Base-by-base conservation (phyloP, 2,329 filamentous ascomycete species). In the Plenodomus biglobosus region DNA sequence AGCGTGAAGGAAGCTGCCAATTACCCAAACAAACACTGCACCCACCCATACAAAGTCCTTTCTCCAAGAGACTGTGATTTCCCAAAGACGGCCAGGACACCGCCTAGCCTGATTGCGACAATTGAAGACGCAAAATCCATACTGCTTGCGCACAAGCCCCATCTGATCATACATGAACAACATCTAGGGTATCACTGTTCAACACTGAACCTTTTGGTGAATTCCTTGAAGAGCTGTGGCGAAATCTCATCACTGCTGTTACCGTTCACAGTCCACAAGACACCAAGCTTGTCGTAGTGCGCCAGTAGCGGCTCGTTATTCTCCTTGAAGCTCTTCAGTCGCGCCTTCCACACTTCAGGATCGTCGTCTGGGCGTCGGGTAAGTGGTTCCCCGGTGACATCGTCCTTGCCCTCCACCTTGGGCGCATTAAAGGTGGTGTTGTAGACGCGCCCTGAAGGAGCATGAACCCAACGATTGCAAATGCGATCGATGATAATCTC, bases 181-280 rank as follows among this genome's bases (percentile, higher is more conserved):
- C 32, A 21, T 39, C 18, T 8, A 42, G 40, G 44, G 47, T 37
- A 58, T 59, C 46, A 66, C 27, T 51, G 40, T 22, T 59, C 55
- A 39, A 44, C 56, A 42, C 64, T 78, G 74, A 97, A 97, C 47
- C 87, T 81, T 66, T 78, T 83, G 74, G 89, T 85, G 70, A 99
- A 89, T 73, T 96, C 91, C 8, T 78, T 75, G 65, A 90, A 88
- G 21, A 99, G 78, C 76, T 91, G 85, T n/a, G 94, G 94, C 44
- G 82, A 92, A 61, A 99, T 99, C 75, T 97, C 94, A 67, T 99
- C 90, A 66, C 91, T 96, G 70, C 85, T 92, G 73, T 92, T 84
- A 18, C 94, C 94, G 60, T 90, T 80, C 3, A 96, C 90, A 53
- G 90, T 89, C 83, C 88, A 90, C 32, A 99, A 75, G 11, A 96